phyloP scores from a whole-genome alignment of 2,329 filamentous ascomycete genomes.

The Blastomyces percursus region DNA sequence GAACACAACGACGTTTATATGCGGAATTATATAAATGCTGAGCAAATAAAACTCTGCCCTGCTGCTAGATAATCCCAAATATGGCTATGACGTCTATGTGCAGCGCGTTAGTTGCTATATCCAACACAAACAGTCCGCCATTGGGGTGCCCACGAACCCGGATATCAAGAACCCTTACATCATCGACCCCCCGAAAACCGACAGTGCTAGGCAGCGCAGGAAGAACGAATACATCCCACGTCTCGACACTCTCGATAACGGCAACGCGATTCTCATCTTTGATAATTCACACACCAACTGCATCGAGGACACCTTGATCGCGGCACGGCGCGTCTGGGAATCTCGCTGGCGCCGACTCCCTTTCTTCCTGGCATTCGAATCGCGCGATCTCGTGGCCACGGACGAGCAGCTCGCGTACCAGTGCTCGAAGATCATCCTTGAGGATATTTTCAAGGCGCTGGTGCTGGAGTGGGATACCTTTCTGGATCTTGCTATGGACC shows the following conservation, averaged over 20 bases:
- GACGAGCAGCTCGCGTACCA: constrained; percentile 36
- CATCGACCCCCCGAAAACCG: constrained; percentile 23
- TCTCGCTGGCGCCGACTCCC: constrained; percentile 43
- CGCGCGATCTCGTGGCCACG: constrained; percentile 27
- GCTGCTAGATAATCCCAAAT: constrained; percentile 29
- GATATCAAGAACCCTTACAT: constrained; percentile 39
- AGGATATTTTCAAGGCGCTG: constrained; percentile 41
- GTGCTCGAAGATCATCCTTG: constrained; percentile 42
- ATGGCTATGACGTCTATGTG: constrained; percentile 41
- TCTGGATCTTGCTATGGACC: constrained; percentile 37
- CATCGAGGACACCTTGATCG: constrained; percentile 41
- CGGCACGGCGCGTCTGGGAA: constrained; percentile 41
- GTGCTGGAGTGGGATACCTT: constrained; percentile 38
- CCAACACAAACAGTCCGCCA: constrained; percentile 37
- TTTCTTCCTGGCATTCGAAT: constrained; percentile 38
- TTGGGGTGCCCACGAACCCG: constrained; percentile 26
- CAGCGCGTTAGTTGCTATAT: constrained; percentile 42
- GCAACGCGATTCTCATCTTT: constrained; percentile 43
- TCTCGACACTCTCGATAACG: constrained; percentile 38
- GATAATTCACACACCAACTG: constrained; percentile 40
- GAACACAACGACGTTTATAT: not conserved
- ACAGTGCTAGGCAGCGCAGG: constrained; percentile 22
- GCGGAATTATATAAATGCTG: constrained; percentile 1
- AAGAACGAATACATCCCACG: constrained; percentile 31
- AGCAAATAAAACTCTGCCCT: not conserved